phyloP scores from a whole-genome alignment of 768 basidiomycete genomes.

The Termitomyces sp. region DNA sequence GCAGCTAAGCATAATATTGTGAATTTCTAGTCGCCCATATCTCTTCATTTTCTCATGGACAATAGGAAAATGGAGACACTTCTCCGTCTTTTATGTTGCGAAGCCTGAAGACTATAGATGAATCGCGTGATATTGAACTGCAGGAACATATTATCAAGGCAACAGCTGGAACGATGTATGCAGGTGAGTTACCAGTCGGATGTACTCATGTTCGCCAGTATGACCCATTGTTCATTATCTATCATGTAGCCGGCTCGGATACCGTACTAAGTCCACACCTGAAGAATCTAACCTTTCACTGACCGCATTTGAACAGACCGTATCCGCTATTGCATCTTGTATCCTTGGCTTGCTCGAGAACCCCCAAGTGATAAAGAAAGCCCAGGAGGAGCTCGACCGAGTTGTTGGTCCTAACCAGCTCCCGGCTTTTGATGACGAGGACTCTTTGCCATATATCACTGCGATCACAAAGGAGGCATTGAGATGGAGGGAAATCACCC shows the following conservation, averaged over 20 bases:
- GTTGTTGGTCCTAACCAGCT: conserved; percentile 24
- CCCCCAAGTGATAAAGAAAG: conserved; percentile 22
- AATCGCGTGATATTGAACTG: conserved; percentile 6
- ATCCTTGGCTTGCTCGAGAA: conserved; percentile 26
- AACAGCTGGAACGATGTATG: conserved; percentile 23
- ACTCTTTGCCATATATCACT: conserved; percentile 26
- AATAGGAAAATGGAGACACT: conserved; percentile 14
- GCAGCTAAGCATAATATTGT: conserved; percentile 15
- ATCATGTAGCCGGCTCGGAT: conserved; percentile 22
- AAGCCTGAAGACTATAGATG: conserved; percentile 16
- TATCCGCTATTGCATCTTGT: conserved; percentile 17
- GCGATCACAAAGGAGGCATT: conserved; percentile 29
- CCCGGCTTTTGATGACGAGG: conserved; percentile 25
- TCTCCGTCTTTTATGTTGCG: conserved; percentile 19
- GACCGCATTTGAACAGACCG: conserved; percentile 16
- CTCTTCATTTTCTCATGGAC: background rate
- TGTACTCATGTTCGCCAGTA: too few relatives aligned
- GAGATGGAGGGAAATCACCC: conserved; percentile 21
- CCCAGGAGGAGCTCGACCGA: conserved; percentile 27
- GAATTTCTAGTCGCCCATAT: background rate
- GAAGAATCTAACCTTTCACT: background rate
- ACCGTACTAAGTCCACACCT: conserved; percentile 18
- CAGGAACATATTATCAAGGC: conserved; percentile 18
- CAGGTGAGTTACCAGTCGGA: conserved; percentile 21
- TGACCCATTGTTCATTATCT: too few relatives aligned